Percentiles rank a stretch among this genome's conserved stretches.
Conservation (phyloP, 257 asterid genomes). For the Solanum pinnatisectum region DNA sequence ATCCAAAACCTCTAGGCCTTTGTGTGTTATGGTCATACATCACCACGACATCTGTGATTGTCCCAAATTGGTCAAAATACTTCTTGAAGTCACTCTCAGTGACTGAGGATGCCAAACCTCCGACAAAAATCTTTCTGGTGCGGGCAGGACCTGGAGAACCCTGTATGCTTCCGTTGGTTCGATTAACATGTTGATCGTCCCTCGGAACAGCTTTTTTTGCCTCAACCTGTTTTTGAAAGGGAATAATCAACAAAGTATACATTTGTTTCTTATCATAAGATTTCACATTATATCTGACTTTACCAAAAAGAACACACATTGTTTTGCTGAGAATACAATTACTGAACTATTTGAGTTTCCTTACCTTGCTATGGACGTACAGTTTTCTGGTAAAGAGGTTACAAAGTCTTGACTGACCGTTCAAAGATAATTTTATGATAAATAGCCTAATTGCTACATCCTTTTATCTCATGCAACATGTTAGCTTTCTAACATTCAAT, state of each 20-base stretch:
- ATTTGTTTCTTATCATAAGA: background rate
- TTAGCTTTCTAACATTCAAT: background rate
- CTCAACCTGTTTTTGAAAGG: slow-evolving; percentile 50
- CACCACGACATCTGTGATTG: slow-evolving; percentile 72
- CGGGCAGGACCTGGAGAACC: slow-evolving; percentile 69
- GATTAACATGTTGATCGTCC: slow-evolving; percentile 43
- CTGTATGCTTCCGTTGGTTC: slow-evolving; percentile 41
- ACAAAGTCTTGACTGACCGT: background rate
- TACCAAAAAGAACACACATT: background rate
- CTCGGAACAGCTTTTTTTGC: slow-evolving; percentile 93
- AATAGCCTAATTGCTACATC: background rate
- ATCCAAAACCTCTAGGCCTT: slow-evolving; percentile 95
- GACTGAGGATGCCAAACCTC: slow-evolving; percentile 81
- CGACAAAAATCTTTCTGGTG: slow-evolving; percentile 79
- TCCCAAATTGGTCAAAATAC: slow-evolving; percentile 80
- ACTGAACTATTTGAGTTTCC: background rate
- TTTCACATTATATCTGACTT: background rate
- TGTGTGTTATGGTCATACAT: slow-evolving; percentile 93
- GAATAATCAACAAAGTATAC: background rate
- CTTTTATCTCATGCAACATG: background rate
- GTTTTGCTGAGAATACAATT: background rate
- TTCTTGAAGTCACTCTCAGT: slow-evolving; percentile 74
- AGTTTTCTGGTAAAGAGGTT: background rate
- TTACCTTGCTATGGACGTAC: background rate
- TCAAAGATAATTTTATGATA: background rate